Conservation (phyloP, 768 basidiomycete species). For the Chalciporus sphaerocephalus region DNA sequence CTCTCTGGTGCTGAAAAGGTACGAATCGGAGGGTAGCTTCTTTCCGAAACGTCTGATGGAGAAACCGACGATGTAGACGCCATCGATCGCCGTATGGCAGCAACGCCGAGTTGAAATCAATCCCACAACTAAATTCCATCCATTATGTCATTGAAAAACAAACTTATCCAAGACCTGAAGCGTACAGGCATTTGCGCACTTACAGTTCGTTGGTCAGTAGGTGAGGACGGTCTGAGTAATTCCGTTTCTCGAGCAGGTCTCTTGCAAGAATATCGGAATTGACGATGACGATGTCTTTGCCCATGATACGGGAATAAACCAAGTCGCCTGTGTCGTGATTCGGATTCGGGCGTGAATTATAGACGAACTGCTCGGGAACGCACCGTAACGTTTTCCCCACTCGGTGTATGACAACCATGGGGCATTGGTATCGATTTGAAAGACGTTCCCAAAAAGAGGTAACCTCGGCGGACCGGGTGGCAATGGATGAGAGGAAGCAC, state of each 20-base stretch:
- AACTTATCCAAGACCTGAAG: neutral
- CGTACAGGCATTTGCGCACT: neutral
- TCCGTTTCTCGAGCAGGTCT: slow-evolving; percentile 46
- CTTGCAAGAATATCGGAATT: slow-evolving; percentile 40
- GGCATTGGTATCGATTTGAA: slow-evolving; percentile 27
- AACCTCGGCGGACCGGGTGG: slow-evolving; percentile 39
- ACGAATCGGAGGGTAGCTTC: slow-evolving; percentile 24
- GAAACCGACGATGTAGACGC: slow-evolving; percentile 30
- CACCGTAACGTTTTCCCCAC: slow-evolving; percentile 38
- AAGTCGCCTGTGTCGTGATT: slow-evolving; percentile 34
- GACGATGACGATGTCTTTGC: slow-evolving; percentile 42
- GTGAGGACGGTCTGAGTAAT: slow-evolving; percentile 50
- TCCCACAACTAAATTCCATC: slow-evolving; percentile 15
- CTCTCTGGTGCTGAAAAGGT: slow-evolving; percentile 29
- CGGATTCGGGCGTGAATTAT: slow-evolving; percentile 1
- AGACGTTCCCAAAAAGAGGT: slow-evolving; percentile 38
- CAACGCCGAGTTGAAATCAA: slow-evolving; percentile 20
- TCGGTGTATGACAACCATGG: slow-evolving; percentile 37
- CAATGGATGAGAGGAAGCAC: slow-evolving; percentile 6
- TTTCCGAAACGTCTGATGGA: slow-evolving; percentile 24
- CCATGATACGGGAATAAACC: slow-evolving; percentile 45
- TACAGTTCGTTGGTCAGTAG: slow-evolving; percentile 15
- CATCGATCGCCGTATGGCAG: slow-evolving; percentile 33
- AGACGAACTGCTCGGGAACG: neutral
- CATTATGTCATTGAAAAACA: neutral